Base-by-base conservation (phyloP, 768 basidiomycete species). In the Mycena vitilis region DNA sequence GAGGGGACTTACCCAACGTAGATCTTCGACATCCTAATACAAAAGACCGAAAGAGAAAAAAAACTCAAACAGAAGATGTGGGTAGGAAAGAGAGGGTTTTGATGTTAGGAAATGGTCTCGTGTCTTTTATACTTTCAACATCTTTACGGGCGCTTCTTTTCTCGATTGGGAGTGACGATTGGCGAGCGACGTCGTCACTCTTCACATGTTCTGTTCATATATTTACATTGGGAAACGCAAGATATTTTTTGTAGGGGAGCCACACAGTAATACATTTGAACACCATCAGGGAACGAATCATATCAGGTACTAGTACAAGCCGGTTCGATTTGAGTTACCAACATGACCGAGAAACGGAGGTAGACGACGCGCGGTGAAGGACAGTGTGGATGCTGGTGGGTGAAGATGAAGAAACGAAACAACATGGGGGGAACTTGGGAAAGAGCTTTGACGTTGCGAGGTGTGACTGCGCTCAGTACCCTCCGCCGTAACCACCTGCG, bases 241-340 rank as follows among this genome's bases (percentile, higher is more conserved):
- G 42, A 36, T 18, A 51, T 9, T 48, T 55, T 61, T 42, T 40
- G 58, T 36, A 52, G 6, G 37, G 55, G 40, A 49, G 63, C 53
- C 47, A 58, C 68, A 64, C 68, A 69, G 63, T 69, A 69, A 69
- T 69, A 69, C 68, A 69, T 55, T 63, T 63, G 63, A 64, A 63
- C 61, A 63, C 62, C 62, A 69, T 60, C 62, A 60, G 40, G 73
- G 65, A 68, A 73, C 62, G 70, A 74, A 72, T 69, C 70, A 75
- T 58, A 78, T 77, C 60, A 62, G 49, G 63, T 82, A 84, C 75
- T 81, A 82, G 82, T 84, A 84, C 83, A 84, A 76, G 79, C 77
- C 78, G 81, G 78, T 80, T 81, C 77, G 78, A 77, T 75, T 76
- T 77, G 75, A 75, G 73, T 64, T 56, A 63, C 61, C 67, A 63